Evolutionary conservation across 768 basidiomycete genomes (phyloP), one percentile per base, ranked within the genome.

Genomic region (Naematelia encephala): DNA sequence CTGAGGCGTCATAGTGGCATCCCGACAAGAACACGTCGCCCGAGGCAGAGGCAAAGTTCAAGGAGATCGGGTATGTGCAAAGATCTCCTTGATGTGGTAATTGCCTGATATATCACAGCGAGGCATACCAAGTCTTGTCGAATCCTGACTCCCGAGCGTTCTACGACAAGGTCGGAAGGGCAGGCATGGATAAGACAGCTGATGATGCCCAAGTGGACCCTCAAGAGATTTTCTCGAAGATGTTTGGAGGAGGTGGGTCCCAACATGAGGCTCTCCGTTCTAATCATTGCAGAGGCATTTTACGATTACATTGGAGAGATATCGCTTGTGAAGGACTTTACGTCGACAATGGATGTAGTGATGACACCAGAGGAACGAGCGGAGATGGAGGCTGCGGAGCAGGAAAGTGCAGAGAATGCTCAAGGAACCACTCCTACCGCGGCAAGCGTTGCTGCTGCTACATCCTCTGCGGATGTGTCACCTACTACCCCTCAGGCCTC

Each of bases 41-140:
- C n/a, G 90, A 91, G 69, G 96, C 94, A 1, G 91, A 92, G 74
- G 87, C 89, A 75, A 92, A 86, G 80, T 99, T 99, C 81, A 94
- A 97, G 79, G 90, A 96, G 47, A 90, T 99, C 72, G 91, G 90
- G 89, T 86, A 66, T 57, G 77, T 62, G 11, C 25, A 8, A 3
- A 42, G 4, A 4, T 22, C 34, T 16, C 11, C 42, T 19, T 28
- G 47, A 45, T 16, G 28, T 5, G n/a, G n/a, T n/a, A n/a, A 51
- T 34, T 34, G 56, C 29, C 56, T 51, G 22, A 52, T 30, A 43
- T 10, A 42, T 43, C 27, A 19, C 27, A 62, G 90, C 75, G 92
- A 94, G 84, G 94, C 94, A 53, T 98, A 97, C 76, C 91, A 93
- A 78, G 87, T 96, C 59, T 81, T 80, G 3, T 69, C 61, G 48